Evolutionary conservation across 2,329 filamentous ascomycete genomes (phyloP), one percentile per base, ranked within the genome.

Genomic region (Ophiostoma tasmaniense): DNA sequence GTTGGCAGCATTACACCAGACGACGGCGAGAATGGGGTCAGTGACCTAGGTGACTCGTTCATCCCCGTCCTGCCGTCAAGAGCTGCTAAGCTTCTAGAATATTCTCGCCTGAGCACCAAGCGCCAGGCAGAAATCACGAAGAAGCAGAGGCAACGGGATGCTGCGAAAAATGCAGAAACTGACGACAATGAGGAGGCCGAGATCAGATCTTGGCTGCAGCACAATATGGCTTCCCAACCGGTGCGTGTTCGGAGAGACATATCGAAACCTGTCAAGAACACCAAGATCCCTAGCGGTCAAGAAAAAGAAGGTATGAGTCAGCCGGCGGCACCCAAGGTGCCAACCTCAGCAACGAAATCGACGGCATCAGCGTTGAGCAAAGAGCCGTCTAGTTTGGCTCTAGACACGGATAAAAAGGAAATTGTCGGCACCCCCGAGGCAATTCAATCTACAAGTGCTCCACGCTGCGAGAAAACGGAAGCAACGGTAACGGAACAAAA

Each of bases 1-100:
- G 11, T 55, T n/a, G 68, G 65, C 14, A 37, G 61, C n/a, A 68
- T 70, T 3, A 67, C 68, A 25, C 66, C 67, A 1, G 67, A 66
- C 13, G 70, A 71, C 5, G 35, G 33, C 30, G 25, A 33, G 4
- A 64, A 64, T 33, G 61, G 8, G 17, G 39, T 37, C 11, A 37
- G 28, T 30, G 68, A 66, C 25, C 17, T 42, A 6, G 68, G 61
- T 68, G 68, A 68, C 66, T 69, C 70, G 64, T 69, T 64, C n/a
- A 25, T 35, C 17, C 42, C 42, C 10, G 42, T 42, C 22, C 42
- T 69, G 11, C 66, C 64, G 0, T 68, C 70, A 13, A 50, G 52
- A 11, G 22, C 62, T 11, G 64, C 68, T 42, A 71, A 68, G 14
- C 25, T 59, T 35, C 52, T 66, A 14, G 62, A 71, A 52, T 67